Conservation (phyloP, 1,139 yeast genomes). For the Candida smagusa region DNA sequence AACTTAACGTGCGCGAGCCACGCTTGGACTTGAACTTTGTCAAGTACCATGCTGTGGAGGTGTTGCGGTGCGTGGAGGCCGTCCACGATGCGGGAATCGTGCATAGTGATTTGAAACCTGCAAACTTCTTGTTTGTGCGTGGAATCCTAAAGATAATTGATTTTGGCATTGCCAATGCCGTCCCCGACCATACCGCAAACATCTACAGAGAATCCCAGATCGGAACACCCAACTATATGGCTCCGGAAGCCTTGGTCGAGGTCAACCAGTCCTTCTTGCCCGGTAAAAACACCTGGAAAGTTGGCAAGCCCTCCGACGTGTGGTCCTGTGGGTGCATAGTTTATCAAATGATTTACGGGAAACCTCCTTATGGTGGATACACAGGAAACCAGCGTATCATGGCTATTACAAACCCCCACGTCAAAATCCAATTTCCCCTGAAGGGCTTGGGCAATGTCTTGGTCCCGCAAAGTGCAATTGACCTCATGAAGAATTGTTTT, state of each 20-base stretch:
- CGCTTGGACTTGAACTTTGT: slow-evolving; percentile 72
- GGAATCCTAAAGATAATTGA: slow-evolving; percentile 88
- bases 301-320: slow-evolving; percentile 92
- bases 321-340: slow-evolving; percentile 98
- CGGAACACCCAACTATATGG: slow-evolving; percentile 98
- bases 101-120: slow-evolving; percentile 94
- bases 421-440: slow-evolving; percentile 68
- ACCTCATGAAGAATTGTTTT: slow-evolving; percentile 71
- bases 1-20: slow-evolving; percentile 38
- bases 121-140: slow-evolving; percentile 83
- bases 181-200: slow-evolving; percentile 89
- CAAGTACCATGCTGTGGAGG: slow-evolving; percentile 74
- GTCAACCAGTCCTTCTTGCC: slow-evolving; percentile 36
- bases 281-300: slow-evolving; percentile 65
- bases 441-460: slow-evolving; percentile 58
- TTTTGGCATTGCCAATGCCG: slow-evolving; percentile 94
- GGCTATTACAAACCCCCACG: slow-evolving; percentile 85
- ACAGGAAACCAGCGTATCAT: slow-evolving; percentile 75
- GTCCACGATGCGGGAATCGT: slow-evolving; percentile 89
- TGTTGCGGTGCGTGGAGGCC: slow-evolving; percentile 78
- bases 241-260: slow-evolving; percentile 88
- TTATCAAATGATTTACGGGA: slow-evolving; percentile 93
- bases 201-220: slow-evolving; percentile 87
- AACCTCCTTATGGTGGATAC: slow-evolving; percentile 83
- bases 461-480: slow-evolving; percentile 70